phyloP scores from a whole-genome alignment of 805 yeast species.

The Sugiyamaella lignohabitans region DNA sequence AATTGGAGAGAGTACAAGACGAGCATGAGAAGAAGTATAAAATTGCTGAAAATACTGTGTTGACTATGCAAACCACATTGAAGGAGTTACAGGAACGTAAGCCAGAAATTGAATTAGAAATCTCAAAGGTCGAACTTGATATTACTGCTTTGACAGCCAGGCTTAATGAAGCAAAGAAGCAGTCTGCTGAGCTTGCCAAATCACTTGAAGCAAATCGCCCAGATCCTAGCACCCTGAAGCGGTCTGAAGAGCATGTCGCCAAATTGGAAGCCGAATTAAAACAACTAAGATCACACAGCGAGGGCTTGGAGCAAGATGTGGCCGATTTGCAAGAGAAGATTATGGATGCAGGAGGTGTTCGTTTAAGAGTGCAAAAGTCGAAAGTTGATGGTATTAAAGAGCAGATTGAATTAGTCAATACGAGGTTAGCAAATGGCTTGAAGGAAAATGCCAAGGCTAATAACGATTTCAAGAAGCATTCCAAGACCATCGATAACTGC shows the following conservation, averaged over 20 bases:
- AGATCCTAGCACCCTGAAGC: constrained; percentile 32
- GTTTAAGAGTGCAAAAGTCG: constrained; percentile 68
- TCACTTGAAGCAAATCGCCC: constrained; percentile 21
- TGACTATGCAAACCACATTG: constrained; percentile 55
- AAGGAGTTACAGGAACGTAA: constrained; percentile 53
- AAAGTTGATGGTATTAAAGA: constrained; percentile 72
- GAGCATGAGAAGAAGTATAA: constrained; percentile 51
- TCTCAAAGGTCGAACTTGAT: constrained; percentile 57
- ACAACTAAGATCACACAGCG: constrained; percentile 47
- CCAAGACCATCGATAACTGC: constrained; percentile 42
- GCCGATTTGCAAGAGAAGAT: constrained; percentile 63
- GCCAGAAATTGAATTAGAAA: constrained; percentile 60
- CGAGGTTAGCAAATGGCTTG: constrained; percentile 52
- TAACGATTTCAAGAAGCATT: constrained; percentile 54
- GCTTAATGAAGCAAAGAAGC: constrained; percentile 39
- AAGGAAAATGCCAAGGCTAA: constrained; percentile 53
- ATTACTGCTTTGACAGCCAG: constrained; percentile 55
- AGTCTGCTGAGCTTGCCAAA: constrained; percentile 16
- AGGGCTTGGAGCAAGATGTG: constrained; percentile 50
- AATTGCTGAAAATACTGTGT: constrained; percentile 37
- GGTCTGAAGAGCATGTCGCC: constrained; percentile 31
- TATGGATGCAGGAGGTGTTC: constrained; percentile 87
- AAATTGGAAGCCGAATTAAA: constrained; percentile 38
- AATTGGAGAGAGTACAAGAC: constrained; percentile 46
- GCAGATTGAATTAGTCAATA: constrained; percentile 52